Conservation (phyloP, 1,139 yeast genomes). For the Sugiyamaella xylanicola region DNA sequence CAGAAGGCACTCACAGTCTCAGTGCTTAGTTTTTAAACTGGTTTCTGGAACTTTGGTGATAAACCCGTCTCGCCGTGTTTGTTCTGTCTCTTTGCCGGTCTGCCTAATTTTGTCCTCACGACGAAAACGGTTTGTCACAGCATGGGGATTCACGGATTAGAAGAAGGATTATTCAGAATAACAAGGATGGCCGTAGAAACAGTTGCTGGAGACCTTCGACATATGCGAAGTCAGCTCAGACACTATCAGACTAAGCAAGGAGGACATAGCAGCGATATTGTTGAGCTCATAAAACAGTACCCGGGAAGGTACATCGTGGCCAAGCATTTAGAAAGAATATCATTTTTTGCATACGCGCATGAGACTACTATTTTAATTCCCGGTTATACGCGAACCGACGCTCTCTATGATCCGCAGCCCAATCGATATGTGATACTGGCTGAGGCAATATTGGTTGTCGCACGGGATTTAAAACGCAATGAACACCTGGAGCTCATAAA, state of each 20-base stretch:
- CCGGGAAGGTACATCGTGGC: slow-evolving; percentile 16
- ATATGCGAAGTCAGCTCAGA: slow-evolving; percentile 13
- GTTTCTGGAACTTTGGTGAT: background rate
- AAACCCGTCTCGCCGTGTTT: too few relatives aligned
- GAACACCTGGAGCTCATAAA: slow-evolving; percentile 5
- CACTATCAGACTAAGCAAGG: background rate
- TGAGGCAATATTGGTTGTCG: slow-evolving; percentile 9
- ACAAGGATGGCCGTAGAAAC: slow-evolving; percentile 21
- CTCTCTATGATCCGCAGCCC: background rate
- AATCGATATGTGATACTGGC: slow-evolving; percentile 1
- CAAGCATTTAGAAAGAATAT: slow-evolving; percentile 18
- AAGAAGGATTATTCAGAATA: slow-evolving; percentile 14
- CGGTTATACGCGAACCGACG: background rate
- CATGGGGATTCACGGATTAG: slow-evolving; percentile 12
- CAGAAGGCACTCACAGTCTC: too few relatives aligned
- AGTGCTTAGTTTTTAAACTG: background rate
- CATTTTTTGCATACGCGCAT: slow-evolving; percentile 20
- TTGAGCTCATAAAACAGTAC: slow-evolving; percentile 2
- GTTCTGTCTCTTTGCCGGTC: too few relatives aligned
- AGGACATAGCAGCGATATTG: background rate
- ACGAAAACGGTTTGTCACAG: background rate
- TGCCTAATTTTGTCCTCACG: background rate
- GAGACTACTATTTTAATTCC: slow-evolving; percentile 9
- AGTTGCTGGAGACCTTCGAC: slow-evolving; percentile 16
- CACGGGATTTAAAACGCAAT: slow-evolving; percentile 14